A percentile compares a stretch with the other conserved stretches of the same genome.
phyloP scores from a whole-genome alignment of 768 basidiomycete genomes.

The Gyrodon lividus region DNA sequence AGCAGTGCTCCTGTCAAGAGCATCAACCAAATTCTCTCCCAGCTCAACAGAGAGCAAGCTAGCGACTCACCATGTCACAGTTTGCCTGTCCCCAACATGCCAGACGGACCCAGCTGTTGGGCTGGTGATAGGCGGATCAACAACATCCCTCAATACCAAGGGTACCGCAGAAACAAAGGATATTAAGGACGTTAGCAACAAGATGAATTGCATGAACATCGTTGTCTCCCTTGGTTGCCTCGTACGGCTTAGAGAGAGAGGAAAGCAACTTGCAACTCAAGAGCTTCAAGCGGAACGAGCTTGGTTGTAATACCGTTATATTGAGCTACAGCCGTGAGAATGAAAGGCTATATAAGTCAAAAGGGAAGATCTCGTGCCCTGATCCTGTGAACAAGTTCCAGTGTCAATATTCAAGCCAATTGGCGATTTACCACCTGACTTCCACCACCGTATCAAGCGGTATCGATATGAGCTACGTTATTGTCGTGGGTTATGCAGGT shows the following conservation, averaged over 20 bases:
- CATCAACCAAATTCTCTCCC: slow-evolving; percentile 40
- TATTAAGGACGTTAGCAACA: slow-evolving; percentile 21
- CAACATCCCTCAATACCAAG: slow-evolving; percentile 42
- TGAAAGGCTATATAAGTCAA: slow-evolving; percentile 10
- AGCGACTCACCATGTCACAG: slow-evolving; percentile 48
- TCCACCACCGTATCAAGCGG: not conserved
- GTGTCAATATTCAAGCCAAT: not conserved
- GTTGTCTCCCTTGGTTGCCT: slow-evolving; percentile 14
- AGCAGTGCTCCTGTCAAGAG: slow-evolving; percentile 22
- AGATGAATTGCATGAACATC: slow-evolving; percentile 26
- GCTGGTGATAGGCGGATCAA: slow-evolving; percentile 45
- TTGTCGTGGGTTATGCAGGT: not conserved
- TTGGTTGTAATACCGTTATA: slow-evolving; percentile 10
- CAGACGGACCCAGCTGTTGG: slow-evolving; percentile 43
- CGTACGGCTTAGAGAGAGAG: slow-evolving; percentile 8
- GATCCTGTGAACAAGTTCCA: not conserved
- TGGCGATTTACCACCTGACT: not conserved
- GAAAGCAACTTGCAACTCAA: slow-evolving; percentile 12
- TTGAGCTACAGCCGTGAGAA: slow-evolving; percentile 21
- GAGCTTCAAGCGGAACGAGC: slow-evolving; percentile 13
- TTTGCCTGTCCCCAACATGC: slow-evolving; percentile 43
- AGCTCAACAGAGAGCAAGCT: slow-evolving; percentile 8
- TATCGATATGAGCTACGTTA: not conserved
- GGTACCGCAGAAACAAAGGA: slow-evolving; percentile 31
- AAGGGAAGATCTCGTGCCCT: not conserved